Conservation (phyloP, 1,139 yeast species). For the Candida freyschussii region DNA sequence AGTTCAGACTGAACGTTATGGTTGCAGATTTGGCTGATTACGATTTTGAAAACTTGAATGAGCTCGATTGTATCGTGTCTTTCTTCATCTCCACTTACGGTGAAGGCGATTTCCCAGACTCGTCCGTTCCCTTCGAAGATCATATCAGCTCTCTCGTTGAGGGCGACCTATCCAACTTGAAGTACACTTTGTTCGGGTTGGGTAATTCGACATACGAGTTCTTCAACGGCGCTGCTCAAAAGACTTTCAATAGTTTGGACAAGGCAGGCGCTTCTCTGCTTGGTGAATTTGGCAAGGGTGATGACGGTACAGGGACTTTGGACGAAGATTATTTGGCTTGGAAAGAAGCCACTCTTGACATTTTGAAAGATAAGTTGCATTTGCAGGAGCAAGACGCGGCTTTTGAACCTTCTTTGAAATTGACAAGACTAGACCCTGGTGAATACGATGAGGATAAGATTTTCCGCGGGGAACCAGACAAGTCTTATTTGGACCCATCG, state of each 20-base stretch:
- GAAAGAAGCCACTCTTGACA: conserved; percentile 75
- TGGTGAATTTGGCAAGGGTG: conserved; percentile 83
- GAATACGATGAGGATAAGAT: conserved; percentile 40
- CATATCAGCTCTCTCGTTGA: conserved; percentile 49
- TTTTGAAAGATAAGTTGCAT: conserved; percentile 58
- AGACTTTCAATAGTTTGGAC: conserved; percentile 43
- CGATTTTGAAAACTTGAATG: conserved; percentile 72
- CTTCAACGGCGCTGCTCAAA: conserved; percentile 78
- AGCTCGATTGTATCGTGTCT: conserved; percentile 56
- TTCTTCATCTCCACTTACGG: conserved; percentile 92
- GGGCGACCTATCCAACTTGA: conserved; percentile 57
- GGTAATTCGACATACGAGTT: conserved; percentile 94
- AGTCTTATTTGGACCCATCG: conserved; percentile 45
- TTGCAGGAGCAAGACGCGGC: conserved; percentile 71
- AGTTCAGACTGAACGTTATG: conserved; percentile 80
- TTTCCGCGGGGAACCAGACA: conserved; percentile 82
- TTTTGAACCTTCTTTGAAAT: conserved; percentile 69
- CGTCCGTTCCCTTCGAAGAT: conserved; percentile 70
- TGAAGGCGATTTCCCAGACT: conserved; percentile 98
- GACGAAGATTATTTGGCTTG: conserved; percentile 93
- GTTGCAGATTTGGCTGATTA: conserved; percentile 84
- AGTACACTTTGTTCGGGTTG: conserved; percentile 76
- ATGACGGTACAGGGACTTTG: conserved; percentile 90
- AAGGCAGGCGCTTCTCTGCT: conserved; percentile 67
- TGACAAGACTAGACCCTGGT: conserved; percentile 33